Evolutionary conservation across 169 alveolate species (phyloP), one percentile per base, ranked within the genome.

Genomic region (Plasmodium berghei): DNA sequence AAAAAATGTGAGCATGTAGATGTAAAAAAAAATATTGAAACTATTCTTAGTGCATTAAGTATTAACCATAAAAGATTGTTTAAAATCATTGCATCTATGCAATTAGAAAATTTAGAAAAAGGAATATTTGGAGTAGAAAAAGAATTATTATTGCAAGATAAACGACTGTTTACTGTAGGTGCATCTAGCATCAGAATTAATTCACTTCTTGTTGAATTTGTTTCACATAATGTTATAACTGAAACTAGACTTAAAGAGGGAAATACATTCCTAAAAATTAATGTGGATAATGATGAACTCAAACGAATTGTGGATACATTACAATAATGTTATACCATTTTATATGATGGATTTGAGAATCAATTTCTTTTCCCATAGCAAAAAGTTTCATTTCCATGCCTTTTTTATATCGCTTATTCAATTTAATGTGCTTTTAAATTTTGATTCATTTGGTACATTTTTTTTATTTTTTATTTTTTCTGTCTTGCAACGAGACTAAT

Each of bases 61-160:
- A 85, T 87, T 52, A 93, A 93, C 74, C 96, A 93, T 87, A 92
- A 90, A 73, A 80, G 93, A 52, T 87, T 93, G 22, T 92, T 93
- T 64, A 87, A 92, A 45, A 66, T 93, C 58, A 89, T 93, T 49
- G 95, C 94, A n/a, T 91, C 91, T 26, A 92, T 93, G 28, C 96
- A 93, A 72, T 63, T 92, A 28, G 95, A 92, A 93, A 88, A 72
- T 61, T 45, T 75, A 45, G 89, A 75, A 63, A 75, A 75, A 67
- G 89, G 89, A 20, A 75, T 75, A 18, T 75, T 63, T 22, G 89
- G 89, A 10, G 89, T 75, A 5, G 89, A 75, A 55, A 75, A 75
- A 42, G 89, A 75, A 42, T 75, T 75, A 45, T 45, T 75, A 42
- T 67, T 75, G 28, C 89, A 75, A 55, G 89, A 75, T 8, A 75